A percentile compares a stretch with the other conserved stretches of the same genome.
Conservation (phyloP, 2,329 filamentous ascomycete genomes). For the Ophiostoma sp. region DNA sequence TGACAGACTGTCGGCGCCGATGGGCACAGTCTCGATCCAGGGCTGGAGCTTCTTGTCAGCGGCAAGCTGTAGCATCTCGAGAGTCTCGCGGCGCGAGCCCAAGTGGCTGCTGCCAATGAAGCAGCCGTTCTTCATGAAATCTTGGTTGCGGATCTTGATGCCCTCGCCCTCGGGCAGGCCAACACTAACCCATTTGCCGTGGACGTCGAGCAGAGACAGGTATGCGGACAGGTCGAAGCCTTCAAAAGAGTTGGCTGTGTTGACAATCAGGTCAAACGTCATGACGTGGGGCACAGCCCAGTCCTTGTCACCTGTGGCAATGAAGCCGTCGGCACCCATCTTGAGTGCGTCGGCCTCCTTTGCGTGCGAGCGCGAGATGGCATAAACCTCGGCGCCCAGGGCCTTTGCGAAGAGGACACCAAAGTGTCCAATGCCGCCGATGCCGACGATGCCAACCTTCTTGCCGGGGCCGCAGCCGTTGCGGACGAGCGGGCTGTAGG, state of each 20-base stretch:
- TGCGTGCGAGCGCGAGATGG: slow-evolving; percentile 54
- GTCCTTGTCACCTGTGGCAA: slow-evolving; percentile 52
- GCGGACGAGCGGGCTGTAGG: slow-evolving; percentile 70
- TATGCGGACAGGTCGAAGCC: slow-evolving; percentile 66
- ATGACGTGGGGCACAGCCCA: slow-evolving; percentile 54
- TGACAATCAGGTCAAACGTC: slow-evolving; percentile 72
- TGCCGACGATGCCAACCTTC: slow-evolving; percentile 69
- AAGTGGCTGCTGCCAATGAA: slow-evolving; percentile 67
- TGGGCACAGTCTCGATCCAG: slow-evolving; percentile 68
- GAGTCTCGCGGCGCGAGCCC: slow-evolving; percentile 63
- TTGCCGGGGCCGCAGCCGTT: slow-evolving; percentile 72
- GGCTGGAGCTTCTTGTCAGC: slow-evolving; percentile 63
- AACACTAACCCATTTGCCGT: slow-evolving; percentile 74
- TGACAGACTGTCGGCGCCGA: slow-evolving; percentile 65
- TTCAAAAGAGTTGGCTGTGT: slow-evolving; percentile 64
- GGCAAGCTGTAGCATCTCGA: slow-evolving; percentile 66
- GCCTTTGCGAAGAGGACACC: slow-evolving; percentile 65
- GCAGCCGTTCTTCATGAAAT: slow-evolving; percentile 68
- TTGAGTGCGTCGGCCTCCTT: slow-evolving; percentile 56
- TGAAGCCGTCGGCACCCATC: slow-evolving; percentile 57
- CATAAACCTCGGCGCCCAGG: slow-evolving; percentile 57
- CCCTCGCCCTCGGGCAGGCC: slow-evolving; percentile 74
- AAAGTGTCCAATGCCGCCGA: slow-evolving; percentile 68
- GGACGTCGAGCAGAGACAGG: slow-evolving; percentile 73
- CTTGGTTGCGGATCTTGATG: slow-evolving; percentile 65